Evolutionary conservation across 2,329 filamentous ascomycete genomes (phyloP).

Genomic region (Cercospora citrullina): DNA sequence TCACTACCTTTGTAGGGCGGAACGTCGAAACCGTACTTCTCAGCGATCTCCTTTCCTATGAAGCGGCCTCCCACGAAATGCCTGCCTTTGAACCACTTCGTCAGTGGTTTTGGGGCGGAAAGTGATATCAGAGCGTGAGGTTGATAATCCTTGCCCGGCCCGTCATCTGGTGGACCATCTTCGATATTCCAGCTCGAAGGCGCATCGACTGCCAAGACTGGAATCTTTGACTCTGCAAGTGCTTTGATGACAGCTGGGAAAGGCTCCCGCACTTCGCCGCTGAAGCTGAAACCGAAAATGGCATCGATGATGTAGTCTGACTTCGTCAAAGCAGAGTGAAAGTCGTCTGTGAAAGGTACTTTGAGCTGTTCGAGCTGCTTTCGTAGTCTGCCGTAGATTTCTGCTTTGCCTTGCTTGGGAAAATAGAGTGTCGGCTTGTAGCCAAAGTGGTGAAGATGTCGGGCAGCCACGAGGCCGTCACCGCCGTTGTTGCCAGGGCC

Average conservation of each 20-base stretch:
- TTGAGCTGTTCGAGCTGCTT: constrained; percentile 82
- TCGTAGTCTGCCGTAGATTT: constrained; percentile 82
- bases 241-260: constrained; percentile 79
- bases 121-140: constrained; percentile 80
- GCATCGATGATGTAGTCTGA: constrained; percentile 86
- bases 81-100: constrained; percentile 77
- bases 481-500: constrained; percentile 80
- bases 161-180: constrained; percentile 72
- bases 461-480: constrained; percentile 89
- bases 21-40: constrained; percentile 82
- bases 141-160: constrained; percentile 76
- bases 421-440: constrained; percentile 89
- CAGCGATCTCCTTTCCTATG: constrained; percentile 71
- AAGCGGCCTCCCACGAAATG: constrained; percentile 96
- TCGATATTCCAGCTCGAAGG: constrained; percentile 96
- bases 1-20: constrained; percentile 83
- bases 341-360: constrained; percentile 82
- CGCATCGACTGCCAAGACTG: constrained; percentile 86
- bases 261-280: constrained; percentile 86
- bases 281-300: constrained; percentile 94
- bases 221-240: constrained; percentile 69
- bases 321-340: constrained; percentile 63
- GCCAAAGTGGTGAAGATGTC: constrained; percentile 88
- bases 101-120: constrained; percentile 89
- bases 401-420: constrained; percentile 86